Percentiles rank a stretch among this genome's conserved stretches.
phyloP scores from a whole-genome alignment of 768 basidiomycete species.

The Lactarius hatsudake region DNA sequence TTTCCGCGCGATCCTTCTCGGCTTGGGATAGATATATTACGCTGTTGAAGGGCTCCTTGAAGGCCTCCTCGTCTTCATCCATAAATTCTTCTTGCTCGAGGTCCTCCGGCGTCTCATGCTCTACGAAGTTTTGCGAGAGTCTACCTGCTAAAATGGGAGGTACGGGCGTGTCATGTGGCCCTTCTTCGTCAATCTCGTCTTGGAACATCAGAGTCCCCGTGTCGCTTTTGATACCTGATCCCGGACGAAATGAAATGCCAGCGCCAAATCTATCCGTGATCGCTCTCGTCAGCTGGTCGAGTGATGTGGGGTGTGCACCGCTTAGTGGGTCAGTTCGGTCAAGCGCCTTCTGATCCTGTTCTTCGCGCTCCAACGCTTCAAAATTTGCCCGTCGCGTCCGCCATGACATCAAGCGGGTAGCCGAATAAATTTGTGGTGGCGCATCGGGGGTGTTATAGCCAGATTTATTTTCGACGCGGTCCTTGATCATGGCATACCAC shows the following conservation, averaged over 20 bases:
- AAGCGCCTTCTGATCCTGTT: slow-evolving; percentile 33
- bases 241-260: slow-evolving; percentile 65
- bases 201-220: slow-evolving; percentile 59
- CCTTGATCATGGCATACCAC: slow-evolving; percentile 88
- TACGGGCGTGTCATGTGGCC: slow-evolving; percentile 18
- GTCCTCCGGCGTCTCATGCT: slow-evolving; percentile 59
- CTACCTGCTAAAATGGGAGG: slow-evolving; percentile 26
- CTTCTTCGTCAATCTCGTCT: slow-evolving; percentile 59
- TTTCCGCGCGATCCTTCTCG: slow-evolving; percentile 32
- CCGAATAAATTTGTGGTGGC: slow-evolving; percentile 74
- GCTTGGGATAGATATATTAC: slow-evolving; percentile 37
- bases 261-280: slow-evolving; percentile 15
- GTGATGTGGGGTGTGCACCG: slow-evolving; percentile 7
- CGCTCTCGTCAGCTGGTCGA: slow-evolving; percentile 24
- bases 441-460: slow-evolving; percentile 76
- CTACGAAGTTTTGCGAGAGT: slow-evolving; percentile 51
- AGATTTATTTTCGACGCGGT: slow-evolving; percentile 71
- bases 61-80: slow-evolving; percentile 33
- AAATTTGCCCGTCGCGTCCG: slow-evolving; percentile 44
- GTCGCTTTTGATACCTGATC: slow-evolving; percentile 49
- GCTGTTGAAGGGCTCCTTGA: slow-evolving; percentile 28
- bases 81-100: slow-evolving; percentile 51
- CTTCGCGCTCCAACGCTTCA: slow-evolving; percentile 51
- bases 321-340: slow-evolving; percentile 10
- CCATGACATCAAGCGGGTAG: slow-evolving; percentile 60